Evolutionary conservation across 441 rosid genomes (phyloP).

Genomic region (Jatropha multifida): DNA sequence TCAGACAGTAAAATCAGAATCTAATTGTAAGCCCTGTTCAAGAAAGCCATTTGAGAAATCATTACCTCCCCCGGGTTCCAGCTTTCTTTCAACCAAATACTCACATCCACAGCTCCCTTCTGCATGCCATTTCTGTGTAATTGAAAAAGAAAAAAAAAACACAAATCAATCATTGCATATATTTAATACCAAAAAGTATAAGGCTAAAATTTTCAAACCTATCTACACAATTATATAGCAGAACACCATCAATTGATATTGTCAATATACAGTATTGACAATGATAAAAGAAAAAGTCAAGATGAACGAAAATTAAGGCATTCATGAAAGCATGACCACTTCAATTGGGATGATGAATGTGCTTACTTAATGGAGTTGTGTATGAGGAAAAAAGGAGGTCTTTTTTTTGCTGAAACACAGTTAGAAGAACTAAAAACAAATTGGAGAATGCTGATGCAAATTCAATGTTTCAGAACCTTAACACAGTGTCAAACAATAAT

Average conservation of each 20-base stretch:
- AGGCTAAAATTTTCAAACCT: background rate
- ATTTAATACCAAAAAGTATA: background rate
- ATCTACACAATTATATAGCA: background rate
- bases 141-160: background rate
- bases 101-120: conserved; percentile 38
- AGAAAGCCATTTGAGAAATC: background rate
- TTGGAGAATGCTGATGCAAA: background rate
- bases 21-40: background rate
- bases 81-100: conserved; percentile 75
- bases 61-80: conserved; percentile 92
- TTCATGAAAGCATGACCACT: background rate
- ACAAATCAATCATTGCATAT: background rate
- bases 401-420: background rate
- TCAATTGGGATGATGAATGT: background rate
- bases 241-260: background rate
- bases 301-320: background rate
- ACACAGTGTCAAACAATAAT: background rate
- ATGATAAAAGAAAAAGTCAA: background rate
- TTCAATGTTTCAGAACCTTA: background rate
- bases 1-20: background rate
- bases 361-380: background rate
- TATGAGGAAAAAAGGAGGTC: background rate
- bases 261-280: background rate
- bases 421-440: background rate
- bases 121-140: conserved; percentile 45